Conservation (phyloP, 108 stramenopile species). For the Cylindrotheca fusiformis region DNA sequence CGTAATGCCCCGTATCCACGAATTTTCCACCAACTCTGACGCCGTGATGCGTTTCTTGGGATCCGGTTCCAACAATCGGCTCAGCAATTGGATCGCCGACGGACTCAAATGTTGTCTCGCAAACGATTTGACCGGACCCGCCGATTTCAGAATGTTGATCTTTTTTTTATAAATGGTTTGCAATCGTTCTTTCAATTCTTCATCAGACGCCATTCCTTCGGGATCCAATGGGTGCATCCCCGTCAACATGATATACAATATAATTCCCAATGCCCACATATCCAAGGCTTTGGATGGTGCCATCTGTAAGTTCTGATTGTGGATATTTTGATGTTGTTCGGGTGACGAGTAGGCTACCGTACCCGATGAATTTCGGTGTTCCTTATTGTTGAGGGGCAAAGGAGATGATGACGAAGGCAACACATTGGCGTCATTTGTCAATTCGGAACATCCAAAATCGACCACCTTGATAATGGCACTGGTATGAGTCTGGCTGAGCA, state of each 20-base stretch:
- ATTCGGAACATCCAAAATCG: constrained; percentile 82
- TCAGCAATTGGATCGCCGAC: constrained; percentile 63
- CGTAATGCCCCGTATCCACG: constrained; percentile 77
- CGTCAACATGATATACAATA: constrained; percentile 81
- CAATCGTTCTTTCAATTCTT: constrained; percentile 51
- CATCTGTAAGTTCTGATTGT: neutral
- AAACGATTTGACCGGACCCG: constrained; percentile 14
- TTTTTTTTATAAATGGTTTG: constrained; percentile 30
- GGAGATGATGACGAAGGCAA: no score
- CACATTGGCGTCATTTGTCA: neutral
- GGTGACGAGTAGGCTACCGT: constrained; percentile 18
- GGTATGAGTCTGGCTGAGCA: constrained; percentile 51
- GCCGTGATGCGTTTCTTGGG: constrained; percentile 65
- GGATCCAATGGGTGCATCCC: constrained; percentile 79
- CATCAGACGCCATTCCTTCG: constrained; percentile 47
- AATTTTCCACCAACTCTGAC: constrained; percentile 70
- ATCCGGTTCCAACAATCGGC: constrained; percentile 53
- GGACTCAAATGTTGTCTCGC: constrained; percentile 45
- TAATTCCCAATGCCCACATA: constrained; percentile 76
- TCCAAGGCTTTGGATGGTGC: constrained; percentile 35
- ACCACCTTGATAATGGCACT: constrained; percentile 65
- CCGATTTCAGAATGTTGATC: neutral
- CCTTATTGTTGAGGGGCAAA: neutral
- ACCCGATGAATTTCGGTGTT: constrained; percentile 9
- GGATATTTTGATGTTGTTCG: neutral